phyloP scores from a whole-genome alignment of 1,284 basidiomycete species.

The Cryptococcus neoformans region DNA sequence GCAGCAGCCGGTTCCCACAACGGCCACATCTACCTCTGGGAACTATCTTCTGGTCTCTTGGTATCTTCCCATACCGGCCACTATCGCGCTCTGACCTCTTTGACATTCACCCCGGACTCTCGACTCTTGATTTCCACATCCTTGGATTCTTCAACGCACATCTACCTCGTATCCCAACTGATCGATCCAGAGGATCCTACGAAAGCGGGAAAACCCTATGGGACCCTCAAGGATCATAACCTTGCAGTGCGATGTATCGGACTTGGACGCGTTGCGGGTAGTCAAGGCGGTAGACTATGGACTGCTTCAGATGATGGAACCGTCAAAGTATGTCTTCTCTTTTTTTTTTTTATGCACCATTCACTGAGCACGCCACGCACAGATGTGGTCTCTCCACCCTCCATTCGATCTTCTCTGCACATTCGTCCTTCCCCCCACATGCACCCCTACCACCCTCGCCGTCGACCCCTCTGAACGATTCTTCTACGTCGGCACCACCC shows the following conservation, averaged over 20 bases:
- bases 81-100: slow-evolving; percentile 79
- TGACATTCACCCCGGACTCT: slow-evolving; percentile 80
- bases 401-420: slow-evolving; percentile 71
- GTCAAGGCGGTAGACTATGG: slow-evolving; percentile 50
- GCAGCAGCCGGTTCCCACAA: slow-evolving; percentile 83
- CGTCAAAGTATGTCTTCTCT: slow-evolving; percentile 70
- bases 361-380: background rate
- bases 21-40: slow-evolving; percentile 93
- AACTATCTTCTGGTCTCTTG: slow-evolving; percentile 85
- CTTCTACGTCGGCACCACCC: slow-evolving; percentile 74
- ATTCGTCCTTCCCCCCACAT: slow-evolving; percentile 71
- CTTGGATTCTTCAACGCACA: slow-evolving; percentile 80
- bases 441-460: slow-evolving; percentile 55
- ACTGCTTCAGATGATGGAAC: slow-evolving; percentile 84
- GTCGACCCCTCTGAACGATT: slow-evolving; percentile 82
- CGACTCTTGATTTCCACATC: slow-evolving; percentile 77
- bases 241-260: slow-evolving; percentile 78
- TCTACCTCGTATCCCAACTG: slow-evolving; percentile 73
- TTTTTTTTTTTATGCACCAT: background rate
- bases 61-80: slow-evolving; percentile 91
- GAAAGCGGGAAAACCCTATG: slow-evolving; percentile 59
- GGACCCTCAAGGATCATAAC: slow-evolving; percentile 84
- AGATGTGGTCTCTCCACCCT: slow-evolving; percentile 78
- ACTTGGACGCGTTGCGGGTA: slow-evolving; percentile 55
- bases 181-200: slow-evolving; percentile 29